Evolutionary conservation across 73 alveolate genomes (phyloP).

Genomic region (Symbiodinium pilosum): DNA sequence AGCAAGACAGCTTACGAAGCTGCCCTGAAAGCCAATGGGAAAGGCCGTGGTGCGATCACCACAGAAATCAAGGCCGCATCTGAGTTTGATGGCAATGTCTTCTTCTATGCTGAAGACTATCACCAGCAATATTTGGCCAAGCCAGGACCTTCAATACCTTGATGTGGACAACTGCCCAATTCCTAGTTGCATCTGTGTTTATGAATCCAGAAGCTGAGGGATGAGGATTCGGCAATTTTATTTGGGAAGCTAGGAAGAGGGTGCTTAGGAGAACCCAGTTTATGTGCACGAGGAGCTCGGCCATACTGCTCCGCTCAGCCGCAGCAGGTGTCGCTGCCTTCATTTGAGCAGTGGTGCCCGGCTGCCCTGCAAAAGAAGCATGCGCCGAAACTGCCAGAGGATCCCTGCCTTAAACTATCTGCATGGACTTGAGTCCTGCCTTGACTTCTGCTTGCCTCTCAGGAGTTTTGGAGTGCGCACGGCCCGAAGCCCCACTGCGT

Average conservation of each 20-base stretch:
- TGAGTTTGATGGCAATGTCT: slow-evolving; percentile 12
- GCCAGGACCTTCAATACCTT: neutral
- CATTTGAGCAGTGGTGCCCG: slow-evolving; percentile 25
- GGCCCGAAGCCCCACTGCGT: slow-evolving; percentile 35
- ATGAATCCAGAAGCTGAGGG: too few species aligned
- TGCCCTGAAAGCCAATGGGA: neutral
- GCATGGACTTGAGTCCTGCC: too few species aligned
- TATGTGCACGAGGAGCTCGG: slow-evolving; percentile 21
- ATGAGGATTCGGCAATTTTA: too few species aligned
- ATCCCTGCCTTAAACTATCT: neutral
- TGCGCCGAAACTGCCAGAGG: neutral
- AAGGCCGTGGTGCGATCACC: neutral
- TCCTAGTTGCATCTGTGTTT: too few species aligned
- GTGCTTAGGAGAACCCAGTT: too few species aligned
- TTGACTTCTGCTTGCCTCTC: too few species aligned
- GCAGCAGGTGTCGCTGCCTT: slow-evolving; percentile 53
- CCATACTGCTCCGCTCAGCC: slow-evolving; percentile 92
- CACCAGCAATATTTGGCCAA: slow-evolving; percentile 94
- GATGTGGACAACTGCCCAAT: too few species aligned
- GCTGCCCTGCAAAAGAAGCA: neutral
- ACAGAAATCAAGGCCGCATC: neutral
- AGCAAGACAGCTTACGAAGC: neutral
- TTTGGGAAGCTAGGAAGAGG: too few species aligned
- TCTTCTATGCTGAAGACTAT: slow-evolving; percentile 90
- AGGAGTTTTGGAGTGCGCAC: slow-evolving; percentile 19